phyloP scores from a whole-genome alignment of 2,329 filamentous ascomycete genomes.

The Lasiodiplodia sp. region DNA sequence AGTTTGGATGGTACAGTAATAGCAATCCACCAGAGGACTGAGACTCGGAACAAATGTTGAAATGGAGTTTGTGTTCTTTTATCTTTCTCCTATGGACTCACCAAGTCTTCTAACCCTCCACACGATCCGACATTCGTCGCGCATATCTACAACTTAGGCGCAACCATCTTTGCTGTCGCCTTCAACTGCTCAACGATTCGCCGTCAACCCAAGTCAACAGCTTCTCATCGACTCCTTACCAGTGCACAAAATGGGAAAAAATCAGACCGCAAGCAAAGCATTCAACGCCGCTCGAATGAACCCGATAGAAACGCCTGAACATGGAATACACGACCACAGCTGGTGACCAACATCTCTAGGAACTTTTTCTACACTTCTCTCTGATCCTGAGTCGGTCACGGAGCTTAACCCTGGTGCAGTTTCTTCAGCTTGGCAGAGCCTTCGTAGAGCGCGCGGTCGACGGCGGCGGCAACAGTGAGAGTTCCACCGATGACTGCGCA shows the following conservation, averaged over 20 bases:
- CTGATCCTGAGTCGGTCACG: background rate
- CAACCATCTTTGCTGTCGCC: background rate
- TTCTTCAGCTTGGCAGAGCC: slow-evolving; percentile 86
- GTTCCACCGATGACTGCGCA: slow-evolving; percentile 96
- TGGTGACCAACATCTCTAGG: background rate
- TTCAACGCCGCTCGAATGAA: background rate
- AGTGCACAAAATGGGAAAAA: background rate
- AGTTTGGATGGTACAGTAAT: background rate
- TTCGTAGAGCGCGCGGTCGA: slow-evolving; percentile 92
- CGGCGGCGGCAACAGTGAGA: slow-evolving; percentile 89
- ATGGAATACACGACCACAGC: background rate
- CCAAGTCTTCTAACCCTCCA: too few relatives aligned
- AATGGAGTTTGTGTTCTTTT: background rate
- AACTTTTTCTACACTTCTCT: slow-evolving; percentile 14
- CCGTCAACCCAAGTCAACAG: background rate
- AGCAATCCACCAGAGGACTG: background rate
- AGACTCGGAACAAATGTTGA: background rate
- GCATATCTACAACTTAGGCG: background rate
- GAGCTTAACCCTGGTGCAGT: slow-evolving; percentile 67
- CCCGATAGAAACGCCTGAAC: background rate
- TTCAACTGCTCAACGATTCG: background rate
- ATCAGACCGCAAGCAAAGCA: background rate
- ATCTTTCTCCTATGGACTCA: background rate
- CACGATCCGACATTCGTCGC: background rate
- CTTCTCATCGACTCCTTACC: background rate